Evolutionary conservation across 2,329 filamentous ascomycete genomes (phyloP).

Genomic region (Pleurostoma richardsiae): DNA sequence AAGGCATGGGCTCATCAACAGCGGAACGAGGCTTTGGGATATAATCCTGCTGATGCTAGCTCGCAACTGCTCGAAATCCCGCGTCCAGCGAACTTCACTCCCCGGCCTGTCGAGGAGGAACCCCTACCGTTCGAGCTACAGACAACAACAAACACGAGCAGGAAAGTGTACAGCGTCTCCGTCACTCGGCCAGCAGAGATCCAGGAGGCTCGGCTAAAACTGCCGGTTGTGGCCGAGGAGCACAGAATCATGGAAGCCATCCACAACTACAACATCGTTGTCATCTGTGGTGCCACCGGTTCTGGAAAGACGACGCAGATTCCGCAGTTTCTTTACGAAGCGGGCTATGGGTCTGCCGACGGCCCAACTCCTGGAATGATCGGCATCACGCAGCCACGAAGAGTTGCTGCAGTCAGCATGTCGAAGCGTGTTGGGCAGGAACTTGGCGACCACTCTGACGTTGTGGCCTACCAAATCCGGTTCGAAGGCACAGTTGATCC

Average conservation of each 20-base stretch:
- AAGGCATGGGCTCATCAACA: slow-evolving; percentile 89
- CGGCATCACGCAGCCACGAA: slow-evolving; percentile 87
- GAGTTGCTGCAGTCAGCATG: slow-evolving; percentile 96
- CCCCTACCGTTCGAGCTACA: slow-evolving; percentile 63
- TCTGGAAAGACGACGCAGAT: slow-evolving; percentile 98
- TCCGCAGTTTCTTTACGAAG: slow-evolving; percentile 92
- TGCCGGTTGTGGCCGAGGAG: slow-evolving; percentile 92
- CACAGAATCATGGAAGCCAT: slow-evolving; percentile 98
- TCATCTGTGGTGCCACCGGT: slow-evolving; percentile 91
- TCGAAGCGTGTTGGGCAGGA: slow-evolving; percentile 87
- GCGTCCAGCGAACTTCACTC: slow-evolving; percentile 57
- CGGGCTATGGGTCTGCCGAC: slow-evolving; percentile 76
- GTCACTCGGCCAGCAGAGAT: slow-evolving; percentile 68
- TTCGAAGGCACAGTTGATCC: slow-evolving; percentile 80
- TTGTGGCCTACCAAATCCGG: slow-evolving; percentile 88
- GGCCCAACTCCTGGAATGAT: slow-evolving; percentile 88
- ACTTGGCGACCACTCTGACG: slow-evolving; percentile 68
- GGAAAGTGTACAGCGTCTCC: slow-evolving; percentile 72
- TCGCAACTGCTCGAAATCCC: slow-evolving; percentile 44
- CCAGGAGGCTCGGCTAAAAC: slow-evolving; percentile 69
- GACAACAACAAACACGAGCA: slow-evolving; percentile 51
- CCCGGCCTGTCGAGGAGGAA: slow-evolving; percentile 64
- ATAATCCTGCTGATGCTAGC: slow-evolving; percentile 39
- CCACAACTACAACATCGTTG: slow-evolving; percentile 82
- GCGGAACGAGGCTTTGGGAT: slow-evolving; percentile 77